A percentile compares a stretch with the other conserved stretches of the same genome.
phyloP scores from a whole-genome alignment of 2,329 filamentous ascomycete species.

The Corynespora cassiicola region DNA sequence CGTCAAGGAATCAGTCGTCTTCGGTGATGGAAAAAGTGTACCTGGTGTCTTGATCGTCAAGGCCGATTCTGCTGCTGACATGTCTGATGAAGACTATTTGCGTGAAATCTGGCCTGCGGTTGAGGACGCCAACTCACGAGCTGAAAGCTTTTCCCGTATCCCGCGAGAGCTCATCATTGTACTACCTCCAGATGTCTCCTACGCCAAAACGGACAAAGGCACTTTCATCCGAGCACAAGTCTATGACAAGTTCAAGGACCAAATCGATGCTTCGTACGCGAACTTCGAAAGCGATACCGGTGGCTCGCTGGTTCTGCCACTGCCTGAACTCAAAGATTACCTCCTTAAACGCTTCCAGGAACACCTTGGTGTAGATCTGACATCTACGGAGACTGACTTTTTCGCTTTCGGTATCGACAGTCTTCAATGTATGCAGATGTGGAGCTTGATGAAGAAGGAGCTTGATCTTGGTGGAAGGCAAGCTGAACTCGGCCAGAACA shows the following conservation, averaged over 20 bases:
- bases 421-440: slow-evolving; percentile 63
- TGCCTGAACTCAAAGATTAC: slow-evolving; percentile 40
- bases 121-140: slow-evolving; percentile 57
- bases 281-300: slow-evolving; percentile 27
- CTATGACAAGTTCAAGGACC: slow-evolving; percentile 55
- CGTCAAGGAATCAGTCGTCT: slow-evolving; percentile 64
- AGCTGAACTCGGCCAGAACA: slow-evolving; percentile 58
- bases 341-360: slow-evolving; percentile 25
- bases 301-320: slow-evolving; percentile 28
- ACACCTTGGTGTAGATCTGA: slow-evolving; percentile 25
- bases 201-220: slow-evolving; percentile 63
- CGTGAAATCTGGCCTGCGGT: slow-evolving; percentile 58
- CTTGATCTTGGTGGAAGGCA: slow-evolving; percentile 56
- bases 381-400: slow-evolving; percentile 58
- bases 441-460: slow-evolving; percentile 58
- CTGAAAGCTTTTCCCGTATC: slow-evolving; percentile 61
- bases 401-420: slow-evolving; percentile 66
- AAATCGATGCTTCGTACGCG: slow-evolving; percentile 56
- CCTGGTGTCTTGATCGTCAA: slow-evolving; percentile 63
- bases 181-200: slow-evolving; percentile 52
- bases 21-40: slow-evolving; percentile 60
- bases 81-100: slow-evolving; percentile 55
- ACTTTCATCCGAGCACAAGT: slow-evolving; percentile 62
- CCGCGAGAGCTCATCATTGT: slow-evolving; percentile 61
- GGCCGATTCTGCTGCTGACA: slow-evolving; percentile 49